Percentiles rank a stretch among this genome's conserved stretches.
phyloP scores from a whole-genome alignment of 208 protist genomes.

The Porcisia deanei region DNA sequence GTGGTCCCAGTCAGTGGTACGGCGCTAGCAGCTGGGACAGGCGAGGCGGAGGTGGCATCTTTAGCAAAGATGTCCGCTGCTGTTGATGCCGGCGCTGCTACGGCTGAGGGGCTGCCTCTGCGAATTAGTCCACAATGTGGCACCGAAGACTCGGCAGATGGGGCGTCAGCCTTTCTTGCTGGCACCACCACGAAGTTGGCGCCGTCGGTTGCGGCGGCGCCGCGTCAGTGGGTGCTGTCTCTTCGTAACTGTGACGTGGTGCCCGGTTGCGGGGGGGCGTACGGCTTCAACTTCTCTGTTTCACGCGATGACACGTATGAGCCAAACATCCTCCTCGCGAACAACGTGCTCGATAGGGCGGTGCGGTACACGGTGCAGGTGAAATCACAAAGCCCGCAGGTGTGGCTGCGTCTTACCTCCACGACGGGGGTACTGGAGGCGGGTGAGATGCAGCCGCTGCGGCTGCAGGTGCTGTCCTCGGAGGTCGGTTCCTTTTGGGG shows the following conservation, averaged over 20 bases:
- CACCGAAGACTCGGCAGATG: constrained; percentile 1
- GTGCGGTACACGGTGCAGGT: constrained; percentile 75
- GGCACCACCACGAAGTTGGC: constrained; percentile 4
- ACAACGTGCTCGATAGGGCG: constrained; percentile 43
- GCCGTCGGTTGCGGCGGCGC: constrained; percentile 9
- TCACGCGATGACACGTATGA: constrained; percentile 64
- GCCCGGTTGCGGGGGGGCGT: constrained; percentile 52
- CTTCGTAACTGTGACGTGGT: constrained; percentile 67
- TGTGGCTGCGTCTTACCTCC: constrained; percentile 71
- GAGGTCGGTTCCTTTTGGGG: constrained; percentile 83
- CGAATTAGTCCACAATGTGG: constrained; percentile 6
- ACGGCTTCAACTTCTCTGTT: constrained; percentile 64
- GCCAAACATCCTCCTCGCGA: constrained; percentile 69
- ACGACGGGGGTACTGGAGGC: constrained; percentile 49
- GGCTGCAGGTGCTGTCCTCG: constrained; percentile 67
- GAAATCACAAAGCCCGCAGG: constrained; percentile 77
- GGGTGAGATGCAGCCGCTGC: constrained; percentile 72
- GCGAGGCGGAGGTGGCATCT: not conserved
- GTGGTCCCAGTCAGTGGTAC: not conserved
- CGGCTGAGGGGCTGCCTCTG: not conserved
- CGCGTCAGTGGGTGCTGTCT: constrained; percentile 42
- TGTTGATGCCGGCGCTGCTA: not conserved
- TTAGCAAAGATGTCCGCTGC: not conserved
- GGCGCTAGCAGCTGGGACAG: not conserved
- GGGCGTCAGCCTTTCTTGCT: not conserved